phyloP scores from a whole-genome alignment of 805 yeast genomes.

The Candida loeiensis region DNA sequence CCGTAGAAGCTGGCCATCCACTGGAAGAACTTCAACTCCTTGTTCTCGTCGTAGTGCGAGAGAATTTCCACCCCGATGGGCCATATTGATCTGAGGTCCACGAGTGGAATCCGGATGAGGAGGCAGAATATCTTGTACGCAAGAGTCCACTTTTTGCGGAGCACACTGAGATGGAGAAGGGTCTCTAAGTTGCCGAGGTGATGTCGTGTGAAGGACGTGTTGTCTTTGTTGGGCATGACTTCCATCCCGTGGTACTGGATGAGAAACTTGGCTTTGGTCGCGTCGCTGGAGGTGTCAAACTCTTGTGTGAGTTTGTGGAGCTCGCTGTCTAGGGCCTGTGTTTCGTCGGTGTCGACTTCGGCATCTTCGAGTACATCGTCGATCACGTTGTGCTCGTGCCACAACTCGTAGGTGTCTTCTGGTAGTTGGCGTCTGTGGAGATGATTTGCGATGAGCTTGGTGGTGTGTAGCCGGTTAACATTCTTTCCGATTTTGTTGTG shows the following conservation, averaged over 20 bases:
- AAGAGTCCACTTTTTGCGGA: constrained; percentile 49
- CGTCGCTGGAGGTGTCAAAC: constrained; percentile 19
- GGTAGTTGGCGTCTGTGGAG: constrained; percentile 22
- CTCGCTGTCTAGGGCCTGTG: background rate
- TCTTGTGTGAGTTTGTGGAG: constrained; percentile 8
- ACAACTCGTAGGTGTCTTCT: constrained; percentile 32
- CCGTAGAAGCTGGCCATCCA: constrained; percentile 34
- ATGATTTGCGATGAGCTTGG: constrained; percentile 22
- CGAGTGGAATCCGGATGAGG: constrained; percentile 44
- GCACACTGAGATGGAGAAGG: constrained; percentile 47
- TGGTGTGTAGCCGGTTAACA: constrained; percentile 12
- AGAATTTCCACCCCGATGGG: constrained; percentile 59
- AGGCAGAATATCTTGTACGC: constrained; percentile 53
- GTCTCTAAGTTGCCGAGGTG: constrained; percentile 36
- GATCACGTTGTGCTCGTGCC: constrained; percentile 21
- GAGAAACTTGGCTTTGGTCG: constrained; percentile 19
- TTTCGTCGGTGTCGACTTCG: constrained; percentile 1
- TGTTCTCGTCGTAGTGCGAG: constrained; percentile 6
- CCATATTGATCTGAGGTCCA: constrained; percentile 61
- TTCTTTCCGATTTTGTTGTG: constrained; percentile 10
- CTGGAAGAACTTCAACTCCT: constrained; percentile 32
- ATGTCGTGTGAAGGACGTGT: constrained; percentile 16
- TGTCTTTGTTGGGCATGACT: constrained; percentile 11
- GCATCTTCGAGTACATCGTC: too few relatives aligned
- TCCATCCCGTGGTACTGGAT: constrained; percentile 21